These are phyloP conservation scores for Debaryomyces fabryi DNA, from an alignment of 1,139 yeast species.

Conservation along the genomic window DNA sequence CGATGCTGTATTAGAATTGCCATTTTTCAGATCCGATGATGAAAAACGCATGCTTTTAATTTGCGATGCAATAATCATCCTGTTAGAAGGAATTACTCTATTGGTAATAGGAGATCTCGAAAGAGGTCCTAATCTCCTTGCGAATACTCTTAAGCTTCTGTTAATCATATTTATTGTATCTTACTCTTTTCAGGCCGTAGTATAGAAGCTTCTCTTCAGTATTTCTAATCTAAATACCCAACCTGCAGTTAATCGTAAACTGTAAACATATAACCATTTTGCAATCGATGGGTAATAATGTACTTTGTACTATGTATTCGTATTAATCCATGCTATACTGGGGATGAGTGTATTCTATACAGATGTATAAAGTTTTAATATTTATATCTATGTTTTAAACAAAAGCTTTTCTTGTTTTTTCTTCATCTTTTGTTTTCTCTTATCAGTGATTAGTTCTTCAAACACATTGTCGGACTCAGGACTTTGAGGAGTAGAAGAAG, in stretches of 20 bases:
- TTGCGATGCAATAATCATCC: neutral
- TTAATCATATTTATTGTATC: neutral
- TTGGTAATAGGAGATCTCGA: neutral
- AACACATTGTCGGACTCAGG: slow-evolving; percentile 17
- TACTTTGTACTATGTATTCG: neutral
- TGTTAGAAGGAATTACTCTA: neutral
- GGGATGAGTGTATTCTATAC: neutral
- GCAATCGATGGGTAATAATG: neutral
- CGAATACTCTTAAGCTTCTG: neutral
- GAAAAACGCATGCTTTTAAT: neutral
- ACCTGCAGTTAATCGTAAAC: neutral
- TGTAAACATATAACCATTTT: neutral
- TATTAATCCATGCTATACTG: neutral
- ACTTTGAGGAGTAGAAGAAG: slow-evolving; percentile 8
- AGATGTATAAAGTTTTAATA: neutral
- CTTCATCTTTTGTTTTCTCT: slow-evolving; percentile 32
- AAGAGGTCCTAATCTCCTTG: neutral
- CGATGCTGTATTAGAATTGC: slow-evolving; percentile 14
- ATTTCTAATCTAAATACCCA: neutral
- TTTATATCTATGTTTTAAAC: slow-evolving; percentile 8
- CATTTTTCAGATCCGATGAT: slow-evolving; percentile 7
- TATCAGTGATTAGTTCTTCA: slow-evolving; percentile 27
- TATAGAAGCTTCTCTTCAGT: neutral
- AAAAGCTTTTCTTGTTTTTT: slow-evolving; percentile 29
- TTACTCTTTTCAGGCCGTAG: neutral